A percentile compares a stretch with the other conserved stretches of the same genome.
phyloP scores from a whole-genome alignment of 441 rosid species.

The Mallotus japonicus region DNA sequence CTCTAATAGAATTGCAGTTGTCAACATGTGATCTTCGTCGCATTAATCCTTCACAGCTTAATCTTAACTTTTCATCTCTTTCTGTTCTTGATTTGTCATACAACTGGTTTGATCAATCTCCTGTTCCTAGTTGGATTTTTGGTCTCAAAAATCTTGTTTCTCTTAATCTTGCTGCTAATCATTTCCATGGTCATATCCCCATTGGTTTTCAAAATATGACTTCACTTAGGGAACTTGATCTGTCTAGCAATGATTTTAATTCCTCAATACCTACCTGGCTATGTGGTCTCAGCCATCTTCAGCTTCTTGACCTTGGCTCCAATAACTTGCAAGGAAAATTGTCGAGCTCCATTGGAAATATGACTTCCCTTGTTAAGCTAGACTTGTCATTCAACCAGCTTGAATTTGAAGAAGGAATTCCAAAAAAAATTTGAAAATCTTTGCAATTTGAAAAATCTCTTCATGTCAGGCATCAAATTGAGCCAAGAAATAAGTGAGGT shows the following conservation, averaged over 20 bases:
- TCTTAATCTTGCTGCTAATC: background rate
- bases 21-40: background rate
- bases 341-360: constrained; percentile 12
- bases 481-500: background rate
- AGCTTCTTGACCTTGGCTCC: background rate
- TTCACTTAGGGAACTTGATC: constrained; percentile 2
- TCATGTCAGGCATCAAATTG: background rate
- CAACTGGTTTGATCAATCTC: background rate
- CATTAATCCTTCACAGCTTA: background rate
- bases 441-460: constrained; percentile 5
- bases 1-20: background rate
- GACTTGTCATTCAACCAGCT: constrained; percentile 2
- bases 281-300: background rate
- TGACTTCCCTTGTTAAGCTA: constrained; percentile 7
- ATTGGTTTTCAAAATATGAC: background rate
- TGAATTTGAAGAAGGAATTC: constrained; percentile 2
- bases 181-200: too few relatives aligned
- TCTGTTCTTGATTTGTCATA: background rate
- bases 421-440: background rate
- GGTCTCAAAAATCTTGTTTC: background rate
- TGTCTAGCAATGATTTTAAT: background rate
- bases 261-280: constrained; percentile 13
- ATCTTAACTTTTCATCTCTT: background rate
- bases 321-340: constrained; percentile 22
- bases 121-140: background rate